Evolutionary conservation across 2,329 filamentous ascomycete species (phyloP).

Genomic region (Colletotrichum sojae): DNA sequence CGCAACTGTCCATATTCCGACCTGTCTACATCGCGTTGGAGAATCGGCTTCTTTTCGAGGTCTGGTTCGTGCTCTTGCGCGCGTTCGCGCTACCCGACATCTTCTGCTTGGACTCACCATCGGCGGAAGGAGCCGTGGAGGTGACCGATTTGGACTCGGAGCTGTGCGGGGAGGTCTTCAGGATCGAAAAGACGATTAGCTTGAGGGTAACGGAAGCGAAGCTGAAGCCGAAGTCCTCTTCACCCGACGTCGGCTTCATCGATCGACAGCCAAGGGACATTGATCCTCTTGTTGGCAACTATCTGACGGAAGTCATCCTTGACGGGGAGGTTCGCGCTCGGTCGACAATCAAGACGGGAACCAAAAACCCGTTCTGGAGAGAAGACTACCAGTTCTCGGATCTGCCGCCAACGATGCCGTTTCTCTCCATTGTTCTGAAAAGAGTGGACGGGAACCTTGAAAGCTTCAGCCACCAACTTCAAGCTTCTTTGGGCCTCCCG

Average conservation of each 20-base stretch:
- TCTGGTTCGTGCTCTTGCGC: conserved; percentile 93
- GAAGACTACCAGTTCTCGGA: conserved; percentile 85
- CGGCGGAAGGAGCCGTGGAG: conserved; percentile 57
- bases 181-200: conserved; percentile 73
- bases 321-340: conserved; percentile 85
- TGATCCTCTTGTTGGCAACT: conserved; percentile 74
- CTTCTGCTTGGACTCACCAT: conserved; percentile 74
- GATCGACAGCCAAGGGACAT: conserved; percentile 54
- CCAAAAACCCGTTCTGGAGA: conserved; percentile 84
- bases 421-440: conserved; percentile 80
- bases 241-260: conserved; percentile 34
- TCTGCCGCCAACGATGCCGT: conserved; percentile 77
- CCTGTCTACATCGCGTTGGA: conserved; percentile 93
- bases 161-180: conserved; percentile 66
- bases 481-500: conserved; percentile 58
- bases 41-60: conserved; percentile 91
- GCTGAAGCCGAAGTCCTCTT: conserved; percentile 58
- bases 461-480: conserved; percentile 60
- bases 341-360: conserved; percentile 79
- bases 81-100: conserved; percentile 94
- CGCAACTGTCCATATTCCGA: conserved; percentile 81
- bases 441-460: conserved; percentile 68
- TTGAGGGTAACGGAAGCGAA: conserved; percentile 75
- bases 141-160: conserved; percentile 56
- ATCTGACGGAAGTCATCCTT: conserved; percentile 83